Evolutionary conservation across 2,329 filamentous ascomycete species (phyloP).

Genomic region (Fusarium protoensiforme): DNA sequence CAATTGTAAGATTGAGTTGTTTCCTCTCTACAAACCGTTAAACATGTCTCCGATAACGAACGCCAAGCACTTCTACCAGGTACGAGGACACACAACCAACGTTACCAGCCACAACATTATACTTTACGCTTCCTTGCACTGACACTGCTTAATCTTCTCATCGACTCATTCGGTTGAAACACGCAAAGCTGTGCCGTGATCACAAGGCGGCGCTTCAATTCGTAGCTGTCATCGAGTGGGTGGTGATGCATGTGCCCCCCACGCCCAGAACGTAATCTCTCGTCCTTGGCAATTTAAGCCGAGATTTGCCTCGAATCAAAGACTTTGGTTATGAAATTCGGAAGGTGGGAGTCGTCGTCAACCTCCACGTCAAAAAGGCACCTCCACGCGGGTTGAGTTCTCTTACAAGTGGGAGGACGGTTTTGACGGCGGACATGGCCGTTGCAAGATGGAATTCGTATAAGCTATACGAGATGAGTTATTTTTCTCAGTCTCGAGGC

Average conservation of each 20-base stretch:
- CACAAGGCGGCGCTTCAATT: not conserved
- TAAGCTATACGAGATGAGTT: not conserved
- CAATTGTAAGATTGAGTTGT: not conserved
- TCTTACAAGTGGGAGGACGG: not conserved
- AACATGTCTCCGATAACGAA: too few species aligned
- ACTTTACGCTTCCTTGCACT: not conserved
- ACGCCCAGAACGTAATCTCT: not conserved
- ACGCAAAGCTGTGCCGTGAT: not conserved
- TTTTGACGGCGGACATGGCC: not conserved
- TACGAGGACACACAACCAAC: not conserved
- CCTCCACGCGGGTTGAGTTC: not conserved
- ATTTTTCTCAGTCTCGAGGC: not conserved
- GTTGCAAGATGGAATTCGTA: not conserved
- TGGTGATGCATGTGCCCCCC: not conserved
- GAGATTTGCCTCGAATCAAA: not conserved
- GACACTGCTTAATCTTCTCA: not conserved
- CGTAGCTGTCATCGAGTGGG: not conserved
- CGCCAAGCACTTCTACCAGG: not conserved
- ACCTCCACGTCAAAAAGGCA: not conserved
- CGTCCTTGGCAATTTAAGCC: not conserved
- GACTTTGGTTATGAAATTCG: not conserved
- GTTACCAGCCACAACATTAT: not conserved
- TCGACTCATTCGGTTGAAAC: not conserved
- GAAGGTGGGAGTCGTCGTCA: not conserved
- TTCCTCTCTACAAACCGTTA: not conserved